Conservation (phyloP, 73 alveolate genomes). For the Blepharisma stoltei region DNA sequence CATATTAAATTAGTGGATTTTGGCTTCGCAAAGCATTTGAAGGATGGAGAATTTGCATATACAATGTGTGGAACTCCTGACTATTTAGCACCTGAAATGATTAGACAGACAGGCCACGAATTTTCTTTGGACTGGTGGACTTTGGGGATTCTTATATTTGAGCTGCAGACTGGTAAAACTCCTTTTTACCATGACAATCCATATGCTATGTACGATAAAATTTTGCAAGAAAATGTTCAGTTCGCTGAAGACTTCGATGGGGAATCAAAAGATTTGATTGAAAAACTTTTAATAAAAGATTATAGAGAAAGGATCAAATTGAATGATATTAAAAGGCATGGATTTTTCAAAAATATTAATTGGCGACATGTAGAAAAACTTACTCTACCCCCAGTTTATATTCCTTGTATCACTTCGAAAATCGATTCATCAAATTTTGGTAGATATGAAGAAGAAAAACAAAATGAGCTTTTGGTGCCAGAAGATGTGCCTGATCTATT, state of each 20-base stretch:
- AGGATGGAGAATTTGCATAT: conserved; percentile 24
- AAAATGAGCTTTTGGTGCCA: too few relatives aligned
- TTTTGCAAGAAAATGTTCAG: background rate
- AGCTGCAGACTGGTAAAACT: conserved; percentile 27
- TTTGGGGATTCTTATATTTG: conserved; percentile 25
- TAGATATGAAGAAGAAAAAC: too few relatives aligned
- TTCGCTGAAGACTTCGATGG: background rate
- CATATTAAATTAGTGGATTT: conserved; percentile 26
- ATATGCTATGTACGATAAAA: background rate
- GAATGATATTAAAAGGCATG: conserved; percentile 17
- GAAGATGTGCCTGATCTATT: too few relatives aligned
- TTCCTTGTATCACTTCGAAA: conserved; percentile 13
- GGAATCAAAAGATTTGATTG: conserved; percentile 2
- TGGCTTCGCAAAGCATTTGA: conserved; percentile 35
- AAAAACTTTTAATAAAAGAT: background rate
- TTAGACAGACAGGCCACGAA: conserved; percentile 2
- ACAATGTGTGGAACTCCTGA: conserved; percentile 39
- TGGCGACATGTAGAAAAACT: conserved; percentile 11
- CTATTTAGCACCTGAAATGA: conserved; percentile 31
- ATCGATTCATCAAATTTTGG: conserved; percentile 7
- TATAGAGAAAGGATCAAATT: background rate
- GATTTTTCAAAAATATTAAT: background rate
- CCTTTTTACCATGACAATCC: conserved; percentile 6
- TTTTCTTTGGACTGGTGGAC: conserved; percentile 7
- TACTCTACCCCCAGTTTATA: background rate